Evolutionary conservation across 1,139 yeast species (phyloP), one percentile per base, ranked within the genome.

Genomic region (Debaryomyces sp.): DNA sequence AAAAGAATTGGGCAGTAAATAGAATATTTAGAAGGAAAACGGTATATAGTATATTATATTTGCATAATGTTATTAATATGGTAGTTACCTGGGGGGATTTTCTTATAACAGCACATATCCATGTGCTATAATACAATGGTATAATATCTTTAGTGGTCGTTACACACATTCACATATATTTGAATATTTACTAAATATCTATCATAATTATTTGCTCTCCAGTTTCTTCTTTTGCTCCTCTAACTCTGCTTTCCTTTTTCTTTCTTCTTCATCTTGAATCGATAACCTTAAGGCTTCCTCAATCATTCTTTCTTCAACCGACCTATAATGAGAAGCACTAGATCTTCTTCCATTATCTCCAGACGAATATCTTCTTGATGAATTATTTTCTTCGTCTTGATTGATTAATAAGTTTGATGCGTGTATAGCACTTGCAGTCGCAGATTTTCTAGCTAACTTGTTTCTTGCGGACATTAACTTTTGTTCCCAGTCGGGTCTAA

Each of bases 341-440:
- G 52, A 50, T 23, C 60, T 50, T 42, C 57, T 52, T 45, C 64
- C 51, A 9, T 49, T 47, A 1, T 24, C 45, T 24, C 37, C 24
- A 17, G 42, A 9, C 9, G 46, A 33, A 41, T 58, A 48, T 40
- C 60, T 52, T 52, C 63, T 50, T 47, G 54, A 40, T 9, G 46
- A 53, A 12, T 13, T 17, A 15, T 22, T 56, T 38, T 60, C 63
- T 21, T 63, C 63, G 29, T 61, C 65, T 18, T 59, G 63, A 18
- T 68, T 63, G 51, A 80, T 73, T 44, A 82, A 68, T 63, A 84
- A 79, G 52, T 85, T 90, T 27, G 89, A 85, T 12, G 91, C 96
- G 68, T 92, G 98, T 40, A 92, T 82, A 0, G 97, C 97, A 43
- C 90, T 89, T 1, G 98, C 98, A 15, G 96, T 90, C 0, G 97